Percentiles rank a stretch among this genome's conserved stretches.
Evolutionary conservation across 2,329 filamentous ascomycete species (phyloP).

Genomic region (Aspergillus piperis): DNA sequence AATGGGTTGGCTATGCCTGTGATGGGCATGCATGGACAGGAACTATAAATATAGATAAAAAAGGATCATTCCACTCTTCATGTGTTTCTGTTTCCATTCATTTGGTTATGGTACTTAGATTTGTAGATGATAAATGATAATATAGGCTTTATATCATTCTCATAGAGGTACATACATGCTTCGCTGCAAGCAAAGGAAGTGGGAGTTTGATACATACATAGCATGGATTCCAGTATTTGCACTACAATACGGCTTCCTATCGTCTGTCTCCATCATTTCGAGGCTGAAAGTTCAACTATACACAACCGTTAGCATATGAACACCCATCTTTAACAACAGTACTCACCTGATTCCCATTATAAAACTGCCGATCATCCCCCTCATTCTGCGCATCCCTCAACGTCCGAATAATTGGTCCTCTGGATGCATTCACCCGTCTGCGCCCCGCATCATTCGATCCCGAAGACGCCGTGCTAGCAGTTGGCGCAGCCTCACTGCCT

Average conservation of each 20-base stretch:
- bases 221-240: background rate
- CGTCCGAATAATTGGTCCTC: slow-evolving; percentile 51
- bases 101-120: background rate
- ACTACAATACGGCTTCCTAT: background rate
- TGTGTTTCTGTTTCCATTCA: background rate
- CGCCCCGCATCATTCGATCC: slow-evolving; percentile 10
- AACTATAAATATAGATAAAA: slow-evolving; percentile 13
- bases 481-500: slow-evolving; percentile 14
- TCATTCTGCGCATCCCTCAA: slow-evolving; percentile 57
- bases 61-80: slow-evolving; percentile 23
- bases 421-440: slow-evolving; percentile 16
- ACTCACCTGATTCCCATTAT: slow-evolving; percentile 87
- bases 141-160: background rate
- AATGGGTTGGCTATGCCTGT: slow-evolving; percentile 3
- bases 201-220: background rate
- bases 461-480: slow-evolving; percentile 8
- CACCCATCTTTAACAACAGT: background rate
- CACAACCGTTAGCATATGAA: background rate
- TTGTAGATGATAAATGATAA: background rate
- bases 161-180: background rate
- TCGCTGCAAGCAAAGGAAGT: background rate
- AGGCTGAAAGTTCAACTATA: slow-evolving; percentile 27
- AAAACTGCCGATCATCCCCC: slow-evolving; percentile 68
- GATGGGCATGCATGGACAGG: slow-evolving; percentile 8
- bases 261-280: slow-evolving; percentile 16